Evolutionary conservation across 2,329 filamentous ascomycete genomes (phyloP).

Genomic region (Alternaria brassicicola): DNA sequence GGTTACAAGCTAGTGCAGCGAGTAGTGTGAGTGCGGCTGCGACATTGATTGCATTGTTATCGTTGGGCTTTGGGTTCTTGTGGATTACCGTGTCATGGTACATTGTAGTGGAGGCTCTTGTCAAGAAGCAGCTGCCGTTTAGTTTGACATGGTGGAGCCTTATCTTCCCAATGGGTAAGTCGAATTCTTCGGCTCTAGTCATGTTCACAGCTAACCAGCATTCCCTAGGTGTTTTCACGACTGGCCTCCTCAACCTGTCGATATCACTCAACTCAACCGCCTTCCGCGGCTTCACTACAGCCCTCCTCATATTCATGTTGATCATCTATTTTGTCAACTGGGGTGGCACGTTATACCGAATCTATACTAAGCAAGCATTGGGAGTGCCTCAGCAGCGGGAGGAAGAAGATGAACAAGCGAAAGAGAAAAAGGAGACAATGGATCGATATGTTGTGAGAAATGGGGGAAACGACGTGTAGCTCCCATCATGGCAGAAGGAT

Average conservation of each 20-base stretch:
- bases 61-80: slow-evolving; percentile 21
- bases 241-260: slow-evolving; percentile 21
- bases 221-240: slow-evolving; percentile 18
- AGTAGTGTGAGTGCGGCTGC: slow-evolving; percentile 16
- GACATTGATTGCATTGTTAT: slow-evolving; percentile 16
- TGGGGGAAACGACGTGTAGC: not conserved
- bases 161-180: slow-evolving; percentile 28
- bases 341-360: slow-evolving; percentile 17
- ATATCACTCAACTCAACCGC: slow-evolving; percentile 21
- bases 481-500: not conserved
- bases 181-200: not conserved
- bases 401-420: slow-evolving; percentile 19
- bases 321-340: slow-evolving; percentile 24
- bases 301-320: slow-evolving; percentile 20
- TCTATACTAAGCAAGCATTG: slow-evolving; percentile 19
- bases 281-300: slow-evolving; percentile 20
- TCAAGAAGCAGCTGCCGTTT: slow-evolving; percentile 20
- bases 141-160: slow-evolving; percentile 25
- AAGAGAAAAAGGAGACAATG: slow-evolving; percentile 5
- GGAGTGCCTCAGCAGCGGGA: slow-evolving; percentile 24
- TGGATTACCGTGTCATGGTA: slow-evolving; percentile 25
- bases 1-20: slow-evolving; percentile 18
- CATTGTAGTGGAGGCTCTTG: slow-evolving; percentile 15
- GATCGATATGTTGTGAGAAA: slow-evolving; percentile 2
- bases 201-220: not conserved